Percentiles rank a stretch among this genome's conserved stretches.
phyloP scores from a whole-genome alignment of 1,284 basidiomycete genomes.

The Boletus smithii region DNA sequence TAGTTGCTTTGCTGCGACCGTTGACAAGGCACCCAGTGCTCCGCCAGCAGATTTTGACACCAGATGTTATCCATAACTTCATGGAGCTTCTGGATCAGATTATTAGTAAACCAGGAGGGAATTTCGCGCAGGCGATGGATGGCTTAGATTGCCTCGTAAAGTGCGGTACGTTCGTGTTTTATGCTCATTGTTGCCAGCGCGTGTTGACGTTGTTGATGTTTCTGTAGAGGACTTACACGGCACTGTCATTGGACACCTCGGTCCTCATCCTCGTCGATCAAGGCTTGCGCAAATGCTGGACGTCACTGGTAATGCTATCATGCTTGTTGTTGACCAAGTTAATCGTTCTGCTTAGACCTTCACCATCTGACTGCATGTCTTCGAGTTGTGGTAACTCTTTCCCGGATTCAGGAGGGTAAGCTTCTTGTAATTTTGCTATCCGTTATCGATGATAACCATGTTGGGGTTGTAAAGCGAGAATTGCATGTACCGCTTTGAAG shows the following conservation, averaged over 20 bases:
- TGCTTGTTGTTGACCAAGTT: not conserved
- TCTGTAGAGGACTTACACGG: not conserved
- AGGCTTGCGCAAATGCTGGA: constrained; percentile 1
- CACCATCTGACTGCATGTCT: constrained; percentile 3
- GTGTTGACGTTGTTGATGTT: no score
- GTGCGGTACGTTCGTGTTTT: not conserved
- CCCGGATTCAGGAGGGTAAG: no score
- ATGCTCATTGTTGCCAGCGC: no score
- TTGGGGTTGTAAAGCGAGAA: not conserved
- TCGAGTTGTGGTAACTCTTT: not conserved
- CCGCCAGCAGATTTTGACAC: not conserved
- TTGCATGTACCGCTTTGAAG: not conserved
- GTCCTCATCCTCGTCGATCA: not conserved
- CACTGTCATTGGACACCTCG: not conserved
- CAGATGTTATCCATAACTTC: not conserved
- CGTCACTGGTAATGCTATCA: not conserved
- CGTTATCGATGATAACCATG: no score
- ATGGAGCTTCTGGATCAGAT: not conserved
- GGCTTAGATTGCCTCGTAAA: constrained; percentile 1
- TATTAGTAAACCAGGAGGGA: not conserved
- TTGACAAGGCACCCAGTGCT: constrained; percentile 1
- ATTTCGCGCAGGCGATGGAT: constrained; percentile 4
- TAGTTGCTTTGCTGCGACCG: constrained; percentile 1
- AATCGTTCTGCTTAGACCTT: not conserved
- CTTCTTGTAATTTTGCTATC: no score